Evolutionary conservation across 2,329 filamentous ascomycete genomes (phyloP).

Genomic region (Trichoderma simmonsii): DNA sequence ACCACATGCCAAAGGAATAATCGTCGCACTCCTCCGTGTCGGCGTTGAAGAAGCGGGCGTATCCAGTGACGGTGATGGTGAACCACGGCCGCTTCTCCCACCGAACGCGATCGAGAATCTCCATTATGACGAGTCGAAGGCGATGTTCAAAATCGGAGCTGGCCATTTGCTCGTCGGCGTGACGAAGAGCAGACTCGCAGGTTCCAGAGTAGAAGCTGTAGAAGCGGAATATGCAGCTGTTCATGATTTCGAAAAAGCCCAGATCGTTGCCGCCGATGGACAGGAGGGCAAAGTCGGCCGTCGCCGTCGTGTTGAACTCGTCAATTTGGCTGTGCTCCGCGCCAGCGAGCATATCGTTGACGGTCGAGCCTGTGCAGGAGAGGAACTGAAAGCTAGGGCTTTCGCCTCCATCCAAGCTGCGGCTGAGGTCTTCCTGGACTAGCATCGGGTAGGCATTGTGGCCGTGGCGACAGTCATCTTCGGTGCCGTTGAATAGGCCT

Average conservation of each 20-base stretch:
- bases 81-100: constrained; percentile 46
- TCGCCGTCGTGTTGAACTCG: constrained; percentile 36
- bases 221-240: constrained; percentile 49
- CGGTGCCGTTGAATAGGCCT: constrained; percentile 35
- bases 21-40: constrained; percentile 43
- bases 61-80: constrained; percentile 44
- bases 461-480: constrained; percentile 43
- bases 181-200: constrained; percentile 39
- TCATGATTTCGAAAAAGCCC: constrained; percentile 49
- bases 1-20: constrained; percentile 46
- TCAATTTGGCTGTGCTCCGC: constrained; percentile 41
- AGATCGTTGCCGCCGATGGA: constrained; percentile 50
- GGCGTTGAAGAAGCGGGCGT: constrained; percentile 48
- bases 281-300: constrained; percentile 43
- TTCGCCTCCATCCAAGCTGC: background rate
- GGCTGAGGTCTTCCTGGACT: constrained; percentile 37
- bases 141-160: constrained; percentile 39
- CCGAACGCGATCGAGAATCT: constrained; percentile 42
- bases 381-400: constrained; percentile 41
- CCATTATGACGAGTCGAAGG: constrained; percentile 38
- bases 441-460: constrained; percentile 41
- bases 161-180: constrained; percentile 34
- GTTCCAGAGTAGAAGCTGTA: constrained; percentile 48
- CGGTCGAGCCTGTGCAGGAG: constrained; percentile 46
- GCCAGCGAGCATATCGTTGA: constrained; percentile 38